A percentile compares a stretch with the other conserved stretches of the same genome.
phyloP scores from a whole-genome alignment of 768 basidiomycete genomes.

The Xanthoconium stramineum region DNA sequence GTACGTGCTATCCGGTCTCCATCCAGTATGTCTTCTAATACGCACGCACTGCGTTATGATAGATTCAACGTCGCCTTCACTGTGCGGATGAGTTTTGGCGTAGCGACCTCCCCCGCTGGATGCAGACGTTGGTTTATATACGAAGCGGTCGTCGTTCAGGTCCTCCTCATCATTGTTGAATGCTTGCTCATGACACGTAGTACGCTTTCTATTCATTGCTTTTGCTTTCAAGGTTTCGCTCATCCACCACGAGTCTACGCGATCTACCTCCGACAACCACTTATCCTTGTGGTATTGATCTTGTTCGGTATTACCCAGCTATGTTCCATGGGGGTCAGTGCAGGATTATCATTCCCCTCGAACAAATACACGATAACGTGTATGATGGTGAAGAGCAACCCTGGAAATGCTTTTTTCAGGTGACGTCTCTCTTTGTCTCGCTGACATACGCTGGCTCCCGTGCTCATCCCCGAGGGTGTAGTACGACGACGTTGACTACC shows the following conservation, averaged over 20 bases:
- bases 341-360: slow-evolving; percentile 5
- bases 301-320: slow-evolving; percentile 6
- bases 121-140: slow-evolving; percentile 19
- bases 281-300: slow-evolving; percentile 10
- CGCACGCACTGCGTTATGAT: not conserved
- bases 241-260: slow-evolving; percentile 13
- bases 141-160: slow-evolving; percentile 14
- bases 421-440: not conserved
- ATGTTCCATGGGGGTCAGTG: slow-evolving; percentile 19
- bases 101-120: not conserved
- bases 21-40: not conserved
- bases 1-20: slow-evolving; percentile 6
- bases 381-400: slow-evolving; percentile 8
- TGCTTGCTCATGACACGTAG: slow-evolving; percentile 16
- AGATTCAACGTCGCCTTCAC: slow-evolving; percentile 24
- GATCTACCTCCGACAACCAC: slow-evolving; percentile 10
- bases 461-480: not conserved
- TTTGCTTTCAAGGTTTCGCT: not conserved
- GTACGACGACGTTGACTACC: slow-evolving; percentile 19
- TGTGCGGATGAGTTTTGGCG: slow-evolving; percentile 15
- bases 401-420: slow-evolving; percentile 20
- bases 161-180: slow-evolving; percentile 12
- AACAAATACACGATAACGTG: slow-evolving; percentile 15
- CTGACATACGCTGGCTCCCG: not conserved
- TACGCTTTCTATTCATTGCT: slow-evolving; percentile 1